These are phyloP conservation scores for Beauveria rudraprayagi DNA, from an alignment of 2,329 filamentous ascomycete species.

Conservation along the genomic window DNA sequence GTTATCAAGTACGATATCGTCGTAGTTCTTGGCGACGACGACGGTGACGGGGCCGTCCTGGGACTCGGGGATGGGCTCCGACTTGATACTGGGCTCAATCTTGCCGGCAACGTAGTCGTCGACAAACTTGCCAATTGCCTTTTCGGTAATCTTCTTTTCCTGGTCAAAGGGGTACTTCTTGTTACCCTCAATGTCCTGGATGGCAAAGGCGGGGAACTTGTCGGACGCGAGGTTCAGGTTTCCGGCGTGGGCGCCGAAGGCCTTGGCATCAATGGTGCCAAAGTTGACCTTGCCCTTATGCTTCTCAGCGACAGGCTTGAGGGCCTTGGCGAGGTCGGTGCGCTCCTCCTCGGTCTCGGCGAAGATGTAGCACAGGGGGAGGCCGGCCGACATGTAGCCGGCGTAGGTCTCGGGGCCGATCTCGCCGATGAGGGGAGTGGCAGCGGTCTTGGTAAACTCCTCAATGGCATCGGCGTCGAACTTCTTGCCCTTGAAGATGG, in stretches of 20 bases:
- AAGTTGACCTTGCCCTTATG: conserved; percentile 95
- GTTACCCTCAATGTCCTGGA: conserved; percentile 93
- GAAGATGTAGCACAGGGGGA: conserved; percentile 97
- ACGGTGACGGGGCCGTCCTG: conserved; percentile 84
- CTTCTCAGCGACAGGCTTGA: conserved; percentile 84
- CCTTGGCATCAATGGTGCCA: conserved; percentile 90
- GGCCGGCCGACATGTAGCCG: conserved; percentile 83
- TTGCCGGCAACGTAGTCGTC: conserved; percentile 80
- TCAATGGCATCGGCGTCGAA: conserved; percentile 75
- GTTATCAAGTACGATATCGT: conserved; percentile 84
- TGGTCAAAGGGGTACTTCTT: conserved; percentile 94
- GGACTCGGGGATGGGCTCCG: conserved; percentile 88
- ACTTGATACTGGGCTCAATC: conserved; percentile 95
- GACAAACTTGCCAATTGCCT: conserved; percentile 71
- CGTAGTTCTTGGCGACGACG: conserved; percentile 89
- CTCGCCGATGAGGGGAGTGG: conserved; percentile 88
- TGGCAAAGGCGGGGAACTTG: conserved; percentile 95
- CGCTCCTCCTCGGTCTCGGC: conserved; percentile 88
- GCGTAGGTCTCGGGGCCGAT: conserved; percentile 96
- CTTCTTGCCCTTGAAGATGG: conserved; percentile 63
- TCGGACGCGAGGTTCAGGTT: conserved; percentile 96
- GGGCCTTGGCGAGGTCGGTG: conserved; percentile 61
- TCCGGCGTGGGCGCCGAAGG: conserved; percentile 86
- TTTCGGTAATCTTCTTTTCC: conserved; percentile 65
- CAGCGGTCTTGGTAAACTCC: conserved; percentile 73